Evolutionary conservation across 148 eudicot genomes (phyloP).

Genomic region (Diospyros lotus): DNA sequence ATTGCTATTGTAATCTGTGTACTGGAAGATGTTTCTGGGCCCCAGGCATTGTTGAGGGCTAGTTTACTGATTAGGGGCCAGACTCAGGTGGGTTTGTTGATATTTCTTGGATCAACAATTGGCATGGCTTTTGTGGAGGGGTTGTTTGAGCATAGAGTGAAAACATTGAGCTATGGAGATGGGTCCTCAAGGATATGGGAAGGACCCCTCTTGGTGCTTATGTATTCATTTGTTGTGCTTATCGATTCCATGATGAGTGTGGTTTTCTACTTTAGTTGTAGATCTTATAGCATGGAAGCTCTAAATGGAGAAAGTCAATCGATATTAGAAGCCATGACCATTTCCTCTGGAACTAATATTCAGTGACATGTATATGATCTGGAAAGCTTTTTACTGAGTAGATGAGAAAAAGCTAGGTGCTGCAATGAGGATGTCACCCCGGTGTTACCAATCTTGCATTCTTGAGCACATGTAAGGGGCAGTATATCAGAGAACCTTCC

Average conservation of each 20-base stretch:
- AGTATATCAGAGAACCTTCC: not conserved
- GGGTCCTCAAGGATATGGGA: conserved; percentile 85
- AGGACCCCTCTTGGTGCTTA: conserved; percentile 83
- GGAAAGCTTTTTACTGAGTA: not conserved
- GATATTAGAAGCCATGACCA: conserved; percentile 56
- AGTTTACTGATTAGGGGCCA: conserved; percentile 46
- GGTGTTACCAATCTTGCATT: not conserved
- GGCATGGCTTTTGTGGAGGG: conserved; percentile 85
- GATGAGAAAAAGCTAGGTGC: not conserved
- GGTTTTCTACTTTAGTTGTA: conserved; percentile 89
- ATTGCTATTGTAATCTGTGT: conserved; percentile 42
- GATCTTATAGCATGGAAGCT: conserved; percentile 62
- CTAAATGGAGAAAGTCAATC: conserved; percentile 53
- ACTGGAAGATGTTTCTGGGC: conserved; percentile 44
- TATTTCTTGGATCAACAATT: conserved; percentile 81
- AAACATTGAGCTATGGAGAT: conserved; percentile 79
- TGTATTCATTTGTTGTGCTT: conserved; percentile 84
- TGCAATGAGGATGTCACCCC: not conserved
- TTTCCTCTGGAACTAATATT: conserved; percentile 27
- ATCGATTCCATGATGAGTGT: conserved; percentile 88
- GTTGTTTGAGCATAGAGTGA: conserved; percentile 90
- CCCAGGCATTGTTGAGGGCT: conserved; percentile 43
- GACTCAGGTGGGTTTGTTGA: conserved; percentile 81
- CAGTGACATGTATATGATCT: conserved; percentile 4
- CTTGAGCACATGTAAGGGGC: not conserved